Percentiles rank a stretch among this genome's conserved stretches.
These are phyloP conservation scores for Exophiala aquamarina DNA, from an alignment of 2,329 filamentous ascomycete genomes.

Conservation along the genomic window DNA sequence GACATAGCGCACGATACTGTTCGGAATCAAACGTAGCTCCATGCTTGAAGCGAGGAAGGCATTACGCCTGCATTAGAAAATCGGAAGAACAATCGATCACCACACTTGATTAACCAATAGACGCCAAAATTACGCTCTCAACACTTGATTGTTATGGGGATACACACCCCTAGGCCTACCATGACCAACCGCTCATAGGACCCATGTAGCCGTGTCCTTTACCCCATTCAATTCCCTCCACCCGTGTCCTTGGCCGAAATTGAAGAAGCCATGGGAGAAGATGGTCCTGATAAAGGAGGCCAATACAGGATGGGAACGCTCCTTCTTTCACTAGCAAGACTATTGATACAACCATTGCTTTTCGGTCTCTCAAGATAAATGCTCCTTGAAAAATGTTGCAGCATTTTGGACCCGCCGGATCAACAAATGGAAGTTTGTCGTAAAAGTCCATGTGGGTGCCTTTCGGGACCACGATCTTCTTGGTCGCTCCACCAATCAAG, in stretches of 20 bases:
- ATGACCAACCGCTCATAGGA: no score
- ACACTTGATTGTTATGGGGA: no score
- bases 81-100: no score
- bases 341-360: background rate
- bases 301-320: background rate
- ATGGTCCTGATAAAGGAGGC: background rate
- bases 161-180: no score
- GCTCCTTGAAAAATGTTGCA: conserved; percentile 19
- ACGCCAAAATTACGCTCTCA: no score
- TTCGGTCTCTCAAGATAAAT: no score
- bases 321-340: background rate
- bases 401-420: conserved; percentile 16
- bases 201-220: no score
- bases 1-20: background rate
- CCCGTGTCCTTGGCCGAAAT: no score
- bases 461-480: conserved; percentile 19
- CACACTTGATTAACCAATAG: no score
- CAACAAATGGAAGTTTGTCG: conserved; percentile 18
- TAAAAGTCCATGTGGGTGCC: conserved; percentile 24
- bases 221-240: no score
- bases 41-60: background rate
- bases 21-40: background rate
- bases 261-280: background rate
- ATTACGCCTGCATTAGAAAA: no score
- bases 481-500: conserved; percentile 15